Percentiles rank a stretch among this genome's conserved stretches.
These are phyloP conservation scores for Leersia perrieri DNA, from an alignment of 176 grass and related monocot species.

Conservation along the genomic window DNA sequence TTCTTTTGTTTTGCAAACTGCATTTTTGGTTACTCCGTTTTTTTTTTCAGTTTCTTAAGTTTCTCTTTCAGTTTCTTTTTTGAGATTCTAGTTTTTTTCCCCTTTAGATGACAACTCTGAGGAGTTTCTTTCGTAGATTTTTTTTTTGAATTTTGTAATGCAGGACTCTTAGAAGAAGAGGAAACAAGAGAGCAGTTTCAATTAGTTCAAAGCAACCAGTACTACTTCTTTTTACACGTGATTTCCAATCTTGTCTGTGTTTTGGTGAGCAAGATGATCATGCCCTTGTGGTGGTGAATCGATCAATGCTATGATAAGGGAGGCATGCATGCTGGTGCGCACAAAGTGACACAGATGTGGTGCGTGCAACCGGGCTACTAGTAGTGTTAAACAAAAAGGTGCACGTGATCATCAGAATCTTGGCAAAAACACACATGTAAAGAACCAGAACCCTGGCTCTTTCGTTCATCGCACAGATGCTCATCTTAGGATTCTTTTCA, in stretches of 20 bases:
- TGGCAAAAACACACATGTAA: background rate
- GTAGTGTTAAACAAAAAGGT: background rate
- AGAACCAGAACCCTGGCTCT: too few species aligned
- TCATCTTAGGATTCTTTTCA: background rate
- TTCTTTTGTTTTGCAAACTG: slow-evolving; percentile 37
- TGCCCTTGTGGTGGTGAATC: slow-evolving; percentile 3
- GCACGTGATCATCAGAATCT: slow-evolving; percentile 44
- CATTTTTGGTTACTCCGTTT: slow-evolving; percentile 31
- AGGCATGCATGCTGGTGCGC: background rate
- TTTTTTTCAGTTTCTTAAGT: slow-evolving; percentile 35
- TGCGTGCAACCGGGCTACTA: slow-evolving; percentile 23
- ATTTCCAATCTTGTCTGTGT: slow-evolving; percentile 50
- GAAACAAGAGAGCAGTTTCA: slow-evolving; percentile 23
- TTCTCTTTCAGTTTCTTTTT: slow-evolving; percentile 49
- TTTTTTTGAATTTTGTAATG: slow-evolving; percentile 31
- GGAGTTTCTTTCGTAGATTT: slow-evolving; percentile 17
- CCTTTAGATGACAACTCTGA: background rate
- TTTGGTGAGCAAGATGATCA: slow-evolving; percentile 46
- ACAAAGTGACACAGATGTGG: slow-evolving; percentile 40
- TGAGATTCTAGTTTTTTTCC: slow-evolving; percentile 29
- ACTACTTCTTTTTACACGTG: slow-evolving; percentile 8
- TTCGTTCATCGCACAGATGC: too few species aligned
- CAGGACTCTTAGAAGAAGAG: slow-evolving; percentile 49
- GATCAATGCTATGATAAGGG: slow-evolving; percentile 18
- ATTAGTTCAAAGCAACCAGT: slow-evolving; percentile 3